These are phyloP conservation scores for Paramecium sonneborni DNA, from an alignment of 73 alveolate genomes.

Conservation along the genomic window DNA sequence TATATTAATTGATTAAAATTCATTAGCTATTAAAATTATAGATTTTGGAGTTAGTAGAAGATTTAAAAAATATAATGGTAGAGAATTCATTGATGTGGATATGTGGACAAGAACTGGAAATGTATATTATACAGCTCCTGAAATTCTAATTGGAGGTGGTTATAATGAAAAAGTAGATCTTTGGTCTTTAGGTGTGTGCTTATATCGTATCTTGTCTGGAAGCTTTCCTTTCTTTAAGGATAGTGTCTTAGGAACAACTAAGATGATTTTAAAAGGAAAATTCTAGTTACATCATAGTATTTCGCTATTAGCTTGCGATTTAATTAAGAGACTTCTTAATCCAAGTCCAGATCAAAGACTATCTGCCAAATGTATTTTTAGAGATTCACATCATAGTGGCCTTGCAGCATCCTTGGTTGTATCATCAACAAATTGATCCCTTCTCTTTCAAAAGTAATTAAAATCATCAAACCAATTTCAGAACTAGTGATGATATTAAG, in stretches of 20 bases:
- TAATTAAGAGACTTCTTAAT: neutral
- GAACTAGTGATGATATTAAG: conserved; percentile 45
- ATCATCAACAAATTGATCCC: neutral
- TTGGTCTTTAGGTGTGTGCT: conserved; percentile 88
- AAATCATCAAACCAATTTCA: neutral
- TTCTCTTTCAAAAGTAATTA: neutral
- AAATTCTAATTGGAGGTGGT: conserved; percentile 65
- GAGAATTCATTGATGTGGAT: neutral
- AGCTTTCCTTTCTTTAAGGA: conserved; percentile 67
- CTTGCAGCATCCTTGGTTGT: conserved; percentile 56
- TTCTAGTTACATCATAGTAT: neutral
- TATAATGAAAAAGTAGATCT: conserved; percentile 93
- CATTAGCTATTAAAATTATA: neutral
- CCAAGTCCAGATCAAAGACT: neutral
- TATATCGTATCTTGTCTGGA: conserved; percentile 65
- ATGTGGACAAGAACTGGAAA: conserved; percentile 71
- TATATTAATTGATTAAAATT: conserved; percentile 61
- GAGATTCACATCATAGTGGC: conserved; percentile 52
- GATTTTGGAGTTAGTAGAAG: conserved; percentile 50
- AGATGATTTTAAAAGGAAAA: neutral
- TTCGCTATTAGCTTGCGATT: neutral
- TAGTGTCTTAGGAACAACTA: conserved; percentile 32
- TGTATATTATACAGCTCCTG: conserved; percentile 61
- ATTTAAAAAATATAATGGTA: neutral
- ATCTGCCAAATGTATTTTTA: neutral